Evolutionary conservation across 2,329 filamentous ascomycete species (phyloP).

Genomic region (Colletotrichum chrysophilum): DNA sequence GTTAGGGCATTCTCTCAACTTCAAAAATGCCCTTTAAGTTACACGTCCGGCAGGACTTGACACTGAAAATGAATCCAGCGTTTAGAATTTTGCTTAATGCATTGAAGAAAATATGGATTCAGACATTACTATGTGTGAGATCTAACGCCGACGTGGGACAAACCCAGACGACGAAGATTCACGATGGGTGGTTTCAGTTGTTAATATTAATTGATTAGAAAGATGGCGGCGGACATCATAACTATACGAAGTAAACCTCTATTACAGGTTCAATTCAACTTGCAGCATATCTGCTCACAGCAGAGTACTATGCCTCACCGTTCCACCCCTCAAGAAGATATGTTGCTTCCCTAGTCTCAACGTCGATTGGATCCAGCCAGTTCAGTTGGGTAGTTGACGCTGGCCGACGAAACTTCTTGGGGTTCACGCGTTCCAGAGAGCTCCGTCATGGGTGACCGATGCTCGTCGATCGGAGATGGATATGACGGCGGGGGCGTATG

Average conservation of each 20-base stretch:
- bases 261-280: neutral
- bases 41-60: neutral
- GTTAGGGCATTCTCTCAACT: neutral
- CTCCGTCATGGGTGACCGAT: neutral
- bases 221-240: neutral
- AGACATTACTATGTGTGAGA: neutral
- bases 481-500: constrained; percentile 14
- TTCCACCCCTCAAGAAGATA: neutral
- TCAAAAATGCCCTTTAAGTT: neutral
- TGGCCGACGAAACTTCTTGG: constrained; percentile 7
- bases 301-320: neutral
- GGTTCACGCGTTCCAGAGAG: neutral
- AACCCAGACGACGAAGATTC: neutral
- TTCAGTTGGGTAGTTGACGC: neutral
- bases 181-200: neutral
- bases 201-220: neutral
- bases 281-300: neutral
- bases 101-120: neutral
- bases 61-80: neutral
- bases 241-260: neutral
- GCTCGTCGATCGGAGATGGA: neutral
- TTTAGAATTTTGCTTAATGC: neutral
- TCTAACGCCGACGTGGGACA: neutral
- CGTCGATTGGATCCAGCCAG: neutral
- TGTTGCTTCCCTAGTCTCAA: neutral